These are phyloP conservation scores for Hyaloscypha bicolor DNA, from an alignment of 495 filamentous ascomycete genomes.

Conservation along the genomic window DNA sequence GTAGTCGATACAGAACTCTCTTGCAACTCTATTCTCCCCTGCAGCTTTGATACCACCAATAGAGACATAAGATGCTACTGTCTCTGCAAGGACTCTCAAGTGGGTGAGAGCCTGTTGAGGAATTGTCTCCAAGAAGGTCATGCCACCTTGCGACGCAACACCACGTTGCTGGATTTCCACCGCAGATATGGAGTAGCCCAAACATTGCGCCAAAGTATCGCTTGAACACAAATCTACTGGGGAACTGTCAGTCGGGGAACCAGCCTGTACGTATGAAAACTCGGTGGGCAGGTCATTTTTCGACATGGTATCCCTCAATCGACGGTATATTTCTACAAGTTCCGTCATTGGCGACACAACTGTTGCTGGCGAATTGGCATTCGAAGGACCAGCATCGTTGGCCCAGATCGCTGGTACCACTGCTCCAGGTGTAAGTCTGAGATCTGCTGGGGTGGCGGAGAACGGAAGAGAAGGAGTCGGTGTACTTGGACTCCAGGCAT, in stretches of 20 bases:
- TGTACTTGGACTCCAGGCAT: slow-evolving; percentile 30
- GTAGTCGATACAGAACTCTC: slow-evolving; percentile 70
- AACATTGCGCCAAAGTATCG: slow-evolving; percentile 59
- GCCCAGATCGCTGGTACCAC: slow-evolving; percentile 22
- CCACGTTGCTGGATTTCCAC: slow-evolving; percentile 93
- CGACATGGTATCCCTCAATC: slow-evolving; percentile 75
- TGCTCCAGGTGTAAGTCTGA: not conserved
- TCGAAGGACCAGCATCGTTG: slow-evolving; percentile 12
- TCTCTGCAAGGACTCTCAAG: slow-evolving; percentile 88
- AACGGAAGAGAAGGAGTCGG: slow-evolving; percentile 13
- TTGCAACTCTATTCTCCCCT: slow-evolving; percentile 60
- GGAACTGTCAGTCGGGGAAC: slow-evolving; percentile 14
- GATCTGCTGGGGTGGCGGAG: not conserved
- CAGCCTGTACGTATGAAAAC: not conserved
- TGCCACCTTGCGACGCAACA: slow-evolving; percentile 71
- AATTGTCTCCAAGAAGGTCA: slow-evolving; percentile 81
- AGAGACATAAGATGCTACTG: slow-evolving; percentile 79
- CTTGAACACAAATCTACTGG: slow-evolving; percentile 30
- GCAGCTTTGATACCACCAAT: slow-evolving; percentile 67
- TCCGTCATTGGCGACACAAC: slow-evolving; percentile 60
- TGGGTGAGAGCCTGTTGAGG: slow-evolving; percentile 81
- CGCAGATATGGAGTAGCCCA: slow-evolving; percentile 88
- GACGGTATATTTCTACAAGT: slow-evolving; percentile 76
- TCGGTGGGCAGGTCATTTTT: slow-evolving; percentile 61
- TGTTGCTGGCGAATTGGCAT: slow-evolving; percentile 31